These are phyloP conservation scores for Trichothecium roseum DNA, from an alignment of 2,329 filamentous ascomycete genomes.

Conservation along the genomic window DNA sequence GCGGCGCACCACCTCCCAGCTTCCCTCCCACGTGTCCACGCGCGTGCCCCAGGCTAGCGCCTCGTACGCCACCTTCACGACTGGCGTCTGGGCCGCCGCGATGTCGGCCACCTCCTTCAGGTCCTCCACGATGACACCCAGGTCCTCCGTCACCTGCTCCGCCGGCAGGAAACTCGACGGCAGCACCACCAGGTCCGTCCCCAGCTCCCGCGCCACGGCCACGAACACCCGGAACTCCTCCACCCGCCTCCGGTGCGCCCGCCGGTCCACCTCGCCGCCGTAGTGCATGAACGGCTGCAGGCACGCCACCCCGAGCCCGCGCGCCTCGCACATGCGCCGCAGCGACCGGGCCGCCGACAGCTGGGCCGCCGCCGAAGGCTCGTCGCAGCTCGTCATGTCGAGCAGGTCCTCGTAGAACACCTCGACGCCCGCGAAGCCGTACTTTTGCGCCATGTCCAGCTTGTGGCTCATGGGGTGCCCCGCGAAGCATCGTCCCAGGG, in stretches of 20 bases:
- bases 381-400: constrained; percentile 35
- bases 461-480: constrained; percentile 59
- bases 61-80: constrained; percentile 61
- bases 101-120: constrained; percentile 55
- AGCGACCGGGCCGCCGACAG: constrained; percentile 49
- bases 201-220: constrained; percentile 51
- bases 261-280: constrained; percentile 57
- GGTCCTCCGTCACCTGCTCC: constrained; percentile 29
- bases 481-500: constrained; percentile 58
- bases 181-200: constrained; percentile 61
- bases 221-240: constrained; percentile 58
- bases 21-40: constrained; percentile 58
- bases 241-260: constrained; percentile 46
- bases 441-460: constrained; percentile 53
- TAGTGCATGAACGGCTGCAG: constrained; percentile 68
- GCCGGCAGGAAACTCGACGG: constrained; percentile 56
- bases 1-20: constrained; percentile 53
- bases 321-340: constrained; percentile 42
- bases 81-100: constrained; percentile 41
- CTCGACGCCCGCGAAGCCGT: constrained; percentile 62
- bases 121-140: constrained; percentile 50
- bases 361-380: constrained; percentile 51
- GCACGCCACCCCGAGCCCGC: constrained; percentile 48
- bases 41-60: constrained; percentile 60
- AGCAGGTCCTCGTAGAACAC: constrained; percentile 70